Base-by-base conservation (phyloP, 768 basidiomycete genomes). In the Plicaturopsis crispa region DNA sequence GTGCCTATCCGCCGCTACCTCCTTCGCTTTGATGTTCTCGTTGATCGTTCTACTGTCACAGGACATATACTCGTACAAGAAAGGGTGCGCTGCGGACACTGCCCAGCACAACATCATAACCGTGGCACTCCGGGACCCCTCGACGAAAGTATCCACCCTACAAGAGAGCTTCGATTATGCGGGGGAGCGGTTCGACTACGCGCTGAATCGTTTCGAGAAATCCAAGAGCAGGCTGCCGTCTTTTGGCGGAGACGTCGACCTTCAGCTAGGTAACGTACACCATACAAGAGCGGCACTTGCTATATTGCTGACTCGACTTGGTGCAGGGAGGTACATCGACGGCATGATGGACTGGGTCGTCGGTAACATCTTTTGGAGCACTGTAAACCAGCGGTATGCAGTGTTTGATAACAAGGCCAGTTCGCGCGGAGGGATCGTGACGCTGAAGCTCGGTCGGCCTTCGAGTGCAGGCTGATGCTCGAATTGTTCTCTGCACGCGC, bases 31-130 rank as follows among this genome's bases (percentile, higher is more conserved):
- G 18, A 21, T 12, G 18, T 19, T 16, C 24, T 3, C 20, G n/a
- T n/a, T n/a, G n/a, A n/a, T n/a, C n/a, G n/a, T n/a, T n/a, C n/a
- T n/a, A n/a, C n/a, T n/a, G n/a, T n/a, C 26, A 10, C 39, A 55
- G 53, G 53, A 55, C 35, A 36, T 55, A 3, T 46, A 51, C 31
- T 55, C 53, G 1, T 55, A 51, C 33, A 37, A 48, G 14, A 55
- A 55, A 32, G 53, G 53, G 23, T 47, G 46, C 10, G 38, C 38
- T 5, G 51, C 49, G 24, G 49, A 46, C 20, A 48, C 48, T 14
- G 51, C 51, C 2, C 35, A 18, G 13, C 47, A 55, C 39, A 55
- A 51, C 39, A 45, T 48, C 18, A 44, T 55, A 6, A 55, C 48
- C 12, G 44, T 55, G 26, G 41, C 49, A n/a, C 45, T 49, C 48